Conservation (phyloP, 2,329 filamentous ascomycete species). For the Beauveria bassiana region DNA sequence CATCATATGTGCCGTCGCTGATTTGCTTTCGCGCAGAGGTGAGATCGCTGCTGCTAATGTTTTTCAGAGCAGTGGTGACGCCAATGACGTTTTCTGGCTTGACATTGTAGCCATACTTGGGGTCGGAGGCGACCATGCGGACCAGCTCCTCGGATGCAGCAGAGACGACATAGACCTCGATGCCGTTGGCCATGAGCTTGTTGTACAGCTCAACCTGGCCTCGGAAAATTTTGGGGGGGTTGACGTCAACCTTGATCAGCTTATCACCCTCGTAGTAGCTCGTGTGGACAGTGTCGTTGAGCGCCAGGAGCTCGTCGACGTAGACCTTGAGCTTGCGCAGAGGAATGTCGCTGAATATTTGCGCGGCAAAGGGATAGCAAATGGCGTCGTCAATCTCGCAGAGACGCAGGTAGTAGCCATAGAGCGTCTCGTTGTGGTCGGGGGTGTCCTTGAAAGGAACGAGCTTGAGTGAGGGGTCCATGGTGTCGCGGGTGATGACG, state of each 20-base stretch:
- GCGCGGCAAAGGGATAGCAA: constrained; percentile 36
- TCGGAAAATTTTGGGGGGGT: constrained; percentile 28
- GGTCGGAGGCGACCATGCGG: constrained; percentile 37
- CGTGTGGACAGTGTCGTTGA: constrained; percentile 29
- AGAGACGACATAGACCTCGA: constrained; percentile 35
- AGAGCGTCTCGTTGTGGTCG: constrained; percentile 31
- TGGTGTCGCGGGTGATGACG: constrained; percentile 31
- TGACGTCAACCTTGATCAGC: constrained; percentile 21
- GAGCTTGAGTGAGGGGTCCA: constrained; percentile 33
- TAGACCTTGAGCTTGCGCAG: constrained; percentile 38
- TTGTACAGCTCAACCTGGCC: constrained; percentile 37
- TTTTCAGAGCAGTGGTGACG: constrained; percentile 30
- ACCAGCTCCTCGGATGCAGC: constrained; percentile 37
- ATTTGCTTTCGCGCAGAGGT: constrained; percentile 34
- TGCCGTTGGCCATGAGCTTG: constrained; percentile 33
- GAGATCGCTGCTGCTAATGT: constrained; percentile 20
- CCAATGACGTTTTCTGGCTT: constrained; percentile 36
- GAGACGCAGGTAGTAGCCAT: constrained; percentile 37
- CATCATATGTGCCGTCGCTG: constrained; percentile 26
- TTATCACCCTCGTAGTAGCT: constrained; percentile 29
- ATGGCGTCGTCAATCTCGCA: constrained; percentile 33
- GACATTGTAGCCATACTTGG: constrained; percentile 38
- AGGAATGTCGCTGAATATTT: constrained; percentile 33
- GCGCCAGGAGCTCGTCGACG: constrained; percentile 39
- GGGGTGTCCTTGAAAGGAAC: constrained; percentile 34